Evolutionary conservation across 257 asterid genomes (phyloP).

Genomic region (Solanum raphanifolium): DNA sequence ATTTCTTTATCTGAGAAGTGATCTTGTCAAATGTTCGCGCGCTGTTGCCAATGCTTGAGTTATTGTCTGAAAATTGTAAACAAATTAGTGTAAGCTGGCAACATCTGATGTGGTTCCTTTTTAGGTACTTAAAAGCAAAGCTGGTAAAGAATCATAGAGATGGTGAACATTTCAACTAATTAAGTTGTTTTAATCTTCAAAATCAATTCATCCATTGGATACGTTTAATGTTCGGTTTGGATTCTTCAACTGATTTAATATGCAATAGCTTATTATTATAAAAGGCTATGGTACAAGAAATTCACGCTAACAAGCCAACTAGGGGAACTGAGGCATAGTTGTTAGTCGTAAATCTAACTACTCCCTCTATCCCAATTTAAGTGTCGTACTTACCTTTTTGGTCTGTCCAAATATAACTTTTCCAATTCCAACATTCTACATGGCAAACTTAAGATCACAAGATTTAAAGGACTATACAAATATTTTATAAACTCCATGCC

Average conservation of each 20-base stretch:
- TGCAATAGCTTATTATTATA: background rate
- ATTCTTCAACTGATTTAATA: background rate
- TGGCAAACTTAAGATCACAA: background rate
- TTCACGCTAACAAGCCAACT: background rate
- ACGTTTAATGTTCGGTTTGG: background rate
- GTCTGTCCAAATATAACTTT: background rate
- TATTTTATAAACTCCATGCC: background rate
- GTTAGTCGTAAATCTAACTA: too few relatives aligned
- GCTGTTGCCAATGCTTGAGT: conserved; percentile 79
- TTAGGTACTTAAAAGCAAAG: background rate
- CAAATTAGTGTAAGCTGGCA: background rate
- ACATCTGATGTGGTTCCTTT: background rate
- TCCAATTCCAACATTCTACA: background rate
- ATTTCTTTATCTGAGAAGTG: conserved; percentile 59
- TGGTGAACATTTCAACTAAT: background rate
- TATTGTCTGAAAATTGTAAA: conserved; percentile 39
- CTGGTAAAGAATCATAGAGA: background rate
- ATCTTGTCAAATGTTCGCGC: conserved; percentile 66
- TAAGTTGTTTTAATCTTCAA: background rate
- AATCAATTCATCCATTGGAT: background rate
- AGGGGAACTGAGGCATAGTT: background rate
- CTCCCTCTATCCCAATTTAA: background rate
- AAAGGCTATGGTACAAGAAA: background rate
- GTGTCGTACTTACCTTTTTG: background rate
- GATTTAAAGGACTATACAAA: background rate